Base-by-base conservation (phyloP, 768 basidiomycete species). In the Leccinum subgranulosum region DNA sequence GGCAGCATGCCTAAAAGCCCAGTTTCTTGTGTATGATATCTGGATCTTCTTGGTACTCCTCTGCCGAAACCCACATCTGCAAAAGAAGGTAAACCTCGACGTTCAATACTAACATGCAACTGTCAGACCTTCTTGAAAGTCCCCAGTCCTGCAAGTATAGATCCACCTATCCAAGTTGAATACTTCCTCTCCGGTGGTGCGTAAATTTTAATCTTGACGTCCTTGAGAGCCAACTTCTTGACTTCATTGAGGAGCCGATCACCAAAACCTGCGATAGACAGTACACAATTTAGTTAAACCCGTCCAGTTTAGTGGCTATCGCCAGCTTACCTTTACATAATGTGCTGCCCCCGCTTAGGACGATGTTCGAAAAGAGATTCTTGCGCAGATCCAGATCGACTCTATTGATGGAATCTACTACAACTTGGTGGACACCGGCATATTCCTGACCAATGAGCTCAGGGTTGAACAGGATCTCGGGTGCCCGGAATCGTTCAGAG, bases 121-220 rank as follows among this genome's bases (percentile, higher is more conserved):
- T 4, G 25, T 6, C 69, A 55, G 56, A 90, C 94, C 87, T 97
- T 97, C 77, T 96, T 98, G 82, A 99, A 99, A 34, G 97, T 97
- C 64, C 85, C 94, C 60, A 99, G 73, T 39, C 95, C 95, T 51
- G 96, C 96, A 53, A 99, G 76, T 70, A 99, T 99, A 56, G 92
- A 95, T 6, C 97, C 97, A 53, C 97, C 96, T 66, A 94, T 94
- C 92, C 92, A 95, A 48, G 92, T 94, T 33, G 92, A 93, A 75
- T 96, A 96, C 74, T 98, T 99, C 64, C 97, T 87, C 75, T 99
- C 97, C n/a, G 97, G 97, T 19, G 97, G 97, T 27, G 97, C 97
- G 65, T 92, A 96, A 66, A 99, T 99, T 79, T 96, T 97, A 75
- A 99, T 94, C 79, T 98, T 99, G 67, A 96, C 84, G 64, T 98